Evolutionary conservation across 768 basidiomycete genomes (phyloP).

Genomic region (Cystofilobasidium ferigula): DNA sequence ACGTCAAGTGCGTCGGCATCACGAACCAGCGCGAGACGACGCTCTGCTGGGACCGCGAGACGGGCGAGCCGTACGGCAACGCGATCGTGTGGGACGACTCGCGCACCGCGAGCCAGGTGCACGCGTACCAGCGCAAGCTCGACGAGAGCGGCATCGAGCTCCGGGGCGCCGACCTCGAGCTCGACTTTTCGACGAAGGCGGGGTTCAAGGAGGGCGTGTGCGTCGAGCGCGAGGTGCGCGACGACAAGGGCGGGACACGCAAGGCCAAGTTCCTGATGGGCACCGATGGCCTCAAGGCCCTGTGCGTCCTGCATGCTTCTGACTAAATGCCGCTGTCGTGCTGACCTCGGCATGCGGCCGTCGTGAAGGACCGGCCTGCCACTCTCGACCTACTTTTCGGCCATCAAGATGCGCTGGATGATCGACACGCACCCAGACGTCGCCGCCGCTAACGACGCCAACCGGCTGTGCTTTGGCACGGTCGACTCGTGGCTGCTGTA

Average conservation of each 20-base stretch:
- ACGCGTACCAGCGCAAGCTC: slow-evolving; percentile 64
- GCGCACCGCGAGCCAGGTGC: slow-evolving; percentile 75
- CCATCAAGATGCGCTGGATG: slow-evolving; percentile 94
- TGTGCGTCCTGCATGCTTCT: slow-evolving; percentile 29
- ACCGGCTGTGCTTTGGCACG: slow-evolving; percentile 81
- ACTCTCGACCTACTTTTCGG: slow-evolving; percentile 97
- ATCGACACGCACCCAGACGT: slow-evolving; percentile 73
- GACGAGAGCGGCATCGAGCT: slow-evolving; percentile 64
- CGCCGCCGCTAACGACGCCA: slow-evolving; percentile 60
- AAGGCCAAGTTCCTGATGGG: slow-evolving; percentile 42
- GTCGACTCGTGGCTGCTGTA: slow-evolving; percentile 95
- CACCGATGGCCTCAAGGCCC: slow-evolving; percentile 37
- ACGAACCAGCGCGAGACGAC: slow-evolving; percentile 93
- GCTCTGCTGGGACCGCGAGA: slow-evolving; percentile 79
- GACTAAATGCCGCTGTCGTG: not conserved
- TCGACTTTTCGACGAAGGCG: slow-evolving; percentile 48
- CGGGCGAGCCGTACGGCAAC: slow-evolving; percentile 71
- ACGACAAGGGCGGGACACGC: slow-evolving; percentile 4
- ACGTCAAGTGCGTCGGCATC: slow-evolving; percentile 88
- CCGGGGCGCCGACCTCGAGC: slow-evolving; percentile 55
- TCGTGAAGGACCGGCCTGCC: slow-evolving; percentile 67
- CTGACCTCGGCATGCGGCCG: not conserved
- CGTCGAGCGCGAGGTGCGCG: slow-evolving; percentile 1
- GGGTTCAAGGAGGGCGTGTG: slow-evolving; percentile 27
- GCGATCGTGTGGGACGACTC: slow-evolving; percentile 86